Evolutionary conservation across 2,329 filamentous ascomycete species (phyloP), one percentile per base, ranked within the genome.

Genomic region (Diaporthe destruens): DNA sequence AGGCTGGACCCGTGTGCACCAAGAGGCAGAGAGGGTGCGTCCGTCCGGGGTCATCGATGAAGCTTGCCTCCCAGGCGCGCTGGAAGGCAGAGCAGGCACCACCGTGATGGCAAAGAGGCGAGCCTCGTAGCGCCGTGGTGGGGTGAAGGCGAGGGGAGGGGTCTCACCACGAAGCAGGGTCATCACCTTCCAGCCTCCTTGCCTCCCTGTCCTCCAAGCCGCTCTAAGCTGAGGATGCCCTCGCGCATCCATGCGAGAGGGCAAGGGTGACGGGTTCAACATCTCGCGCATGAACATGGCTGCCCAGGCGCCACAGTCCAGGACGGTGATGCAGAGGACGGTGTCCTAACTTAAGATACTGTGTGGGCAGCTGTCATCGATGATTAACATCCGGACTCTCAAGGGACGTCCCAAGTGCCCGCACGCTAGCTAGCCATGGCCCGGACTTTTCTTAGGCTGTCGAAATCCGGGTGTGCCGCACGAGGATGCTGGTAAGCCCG

Each of bases 121-220:
- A 32, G n/a, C 34, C 44, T 71, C 44, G 69, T 65, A 63, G 72
- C 69, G 32, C 63, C 55, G 49, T 25, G 49, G 71, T 59, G 68
- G 71, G 71, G 67, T 61, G 57, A 47, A 32, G 36, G 7, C 39
- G 57, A 47, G 32, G 53, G 39, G 12, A 23, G 23, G 71, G 65
- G 57, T 70, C 66, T 53, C 57, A 59, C 36, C 57, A 53, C 32
- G 20, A 20, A 36, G 63, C 68, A 71, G 53, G 67, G 67, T 59
- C 67, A 71, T 36, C 57, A 73, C 44, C 55, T 71, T 71, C 72
- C 68, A 71, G 47, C 54, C 68, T 59, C 47, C 69, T 42, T 72
- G 47, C 54, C 68, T 59, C 47, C 69, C 51, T 72, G 55, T 55
- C 86, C n/a, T 86, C 53, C 77, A 85, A 80, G 89, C 79, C 73